Percentiles rank a stretch among this genome's conserved stretches.
Evolutionary conservation across 73 alveolate genomes (phyloP).

Genomic region (Stentor roeselii): DNA sequence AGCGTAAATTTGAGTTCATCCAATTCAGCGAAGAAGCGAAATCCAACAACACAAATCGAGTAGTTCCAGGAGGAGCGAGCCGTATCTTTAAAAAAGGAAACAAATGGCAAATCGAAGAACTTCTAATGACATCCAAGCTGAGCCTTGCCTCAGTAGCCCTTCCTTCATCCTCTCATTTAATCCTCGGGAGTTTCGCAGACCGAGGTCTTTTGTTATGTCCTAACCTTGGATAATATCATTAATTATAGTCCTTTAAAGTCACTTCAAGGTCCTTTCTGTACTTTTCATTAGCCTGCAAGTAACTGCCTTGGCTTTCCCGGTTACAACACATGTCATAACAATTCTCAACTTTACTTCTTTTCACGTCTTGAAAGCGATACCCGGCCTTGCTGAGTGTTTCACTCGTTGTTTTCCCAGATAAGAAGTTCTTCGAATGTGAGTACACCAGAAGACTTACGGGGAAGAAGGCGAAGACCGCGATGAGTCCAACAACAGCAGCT

Average conservation of each 20-base stretch:
- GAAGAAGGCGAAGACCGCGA: not conserved
- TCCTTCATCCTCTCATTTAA: too few relatives aligned
- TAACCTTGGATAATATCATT: too few relatives aligned
- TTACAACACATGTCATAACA: slow-evolving; percentile 8
- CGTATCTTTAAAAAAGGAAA: not conserved
- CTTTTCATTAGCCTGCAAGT: not conserved
- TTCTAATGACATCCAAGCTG: not conserved
- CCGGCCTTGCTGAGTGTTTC: not conserved
- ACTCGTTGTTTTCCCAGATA: not conserved
- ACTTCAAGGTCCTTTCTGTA: not conserved
- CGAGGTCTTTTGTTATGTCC: too few relatives aligned
- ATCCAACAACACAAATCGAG: not conserved
- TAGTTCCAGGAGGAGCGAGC: not conserved
- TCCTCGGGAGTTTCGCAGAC: too few relatives aligned
- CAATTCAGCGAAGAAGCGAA: not conserved
- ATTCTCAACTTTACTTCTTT: not conserved
- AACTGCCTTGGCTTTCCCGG: not conserved
- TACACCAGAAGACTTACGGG: not conserved
- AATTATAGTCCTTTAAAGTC: not conserved
- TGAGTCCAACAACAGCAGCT: not conserved
- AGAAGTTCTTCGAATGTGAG: not conserved
- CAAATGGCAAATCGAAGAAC: not conserved
- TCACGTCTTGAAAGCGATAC: not conserved
- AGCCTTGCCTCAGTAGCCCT: too few relatives aligned
- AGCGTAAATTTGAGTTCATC: not conserved